phyloP scores from a whole-genome alignment of 768 basidiomycete genomes.

The Termitomyces sp. region DNA sequence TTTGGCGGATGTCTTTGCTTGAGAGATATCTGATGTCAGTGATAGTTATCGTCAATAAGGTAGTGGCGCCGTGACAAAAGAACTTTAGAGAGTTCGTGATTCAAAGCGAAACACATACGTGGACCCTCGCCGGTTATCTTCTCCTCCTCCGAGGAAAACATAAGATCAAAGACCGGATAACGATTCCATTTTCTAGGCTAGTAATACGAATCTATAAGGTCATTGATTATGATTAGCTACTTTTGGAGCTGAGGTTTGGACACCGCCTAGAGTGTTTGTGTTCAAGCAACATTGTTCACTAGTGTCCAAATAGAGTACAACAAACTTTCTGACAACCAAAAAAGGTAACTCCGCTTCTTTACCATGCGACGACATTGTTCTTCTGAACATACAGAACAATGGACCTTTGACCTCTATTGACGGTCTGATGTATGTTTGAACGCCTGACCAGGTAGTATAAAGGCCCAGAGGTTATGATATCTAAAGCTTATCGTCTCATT shows the following conservation, averaged over 20 bases:
- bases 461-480: not conserved
- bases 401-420: slow-evolving; percentile 2
- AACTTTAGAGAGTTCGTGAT: not conserved
- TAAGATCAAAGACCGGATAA: too few relatives aligned
- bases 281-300: not conserved
- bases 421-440: not conserved
- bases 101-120: too few relatives aligned
- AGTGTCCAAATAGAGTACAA: not conserved
- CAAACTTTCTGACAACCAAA: not conserved
- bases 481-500: not conserved
- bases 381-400: not conserved
- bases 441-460: not conserved
- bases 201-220: not conserved
- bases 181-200: not conserved
- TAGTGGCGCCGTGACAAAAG: not conserved
- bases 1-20: not conserved
- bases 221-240: not conserved
- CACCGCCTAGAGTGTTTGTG: not conserved
- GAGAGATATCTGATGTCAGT: not conserved
- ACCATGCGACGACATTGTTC: not conserved
- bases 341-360: not conserved
- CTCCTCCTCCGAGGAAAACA: too few relatives aligned
- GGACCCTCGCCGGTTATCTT: too few relatives aligned
- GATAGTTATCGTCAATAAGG: not conserved
- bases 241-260: not conserved